These are phyloP conservation scores for Amanita brunnescens DNA, from an alignment of 768 basidiomycete species.

Conservation along the genomic window DNA sequence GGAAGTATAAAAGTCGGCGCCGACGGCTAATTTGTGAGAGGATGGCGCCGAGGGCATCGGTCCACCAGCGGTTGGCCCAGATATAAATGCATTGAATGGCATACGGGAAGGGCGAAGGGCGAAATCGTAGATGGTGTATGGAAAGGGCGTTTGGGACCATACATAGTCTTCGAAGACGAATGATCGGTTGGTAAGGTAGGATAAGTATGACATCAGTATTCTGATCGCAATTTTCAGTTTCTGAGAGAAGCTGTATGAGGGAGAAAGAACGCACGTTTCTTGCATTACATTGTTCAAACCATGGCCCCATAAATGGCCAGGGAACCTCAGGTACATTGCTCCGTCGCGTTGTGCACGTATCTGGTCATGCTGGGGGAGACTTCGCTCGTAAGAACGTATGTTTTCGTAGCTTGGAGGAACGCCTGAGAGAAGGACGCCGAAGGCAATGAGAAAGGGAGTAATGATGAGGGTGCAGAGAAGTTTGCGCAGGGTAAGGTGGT, in stretches of 20 bases:
- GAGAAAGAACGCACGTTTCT: constrained; percentile 39
- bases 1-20: constrained; percentile 37
- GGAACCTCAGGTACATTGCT: constrained; percentile 38
- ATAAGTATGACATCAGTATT: constrained; percentile 43
- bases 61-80: constrained; percentile 47
- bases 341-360: constrained; percentile 9
- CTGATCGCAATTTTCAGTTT: constrained; percentile 15
- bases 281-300: constrained; percentile 57
- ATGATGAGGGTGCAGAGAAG: background rate
- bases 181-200: constrained; percentile 38
- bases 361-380: constrained; percentile 30
- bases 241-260: background rate
- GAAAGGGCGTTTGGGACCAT: constrained; percentile 47
- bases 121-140: constrained; percentile 47
- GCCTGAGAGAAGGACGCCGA: constrained; percentile 26
- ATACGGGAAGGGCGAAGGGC: constrained; percentile 41
- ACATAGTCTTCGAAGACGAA: constrained; percentile 58
- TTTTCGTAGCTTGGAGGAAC: constrained; percentile 31
- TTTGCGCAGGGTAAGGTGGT: constrained; percentile 1
- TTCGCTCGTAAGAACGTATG: constrained; percentile 24
- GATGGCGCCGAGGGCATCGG: constrained; percentile 17
- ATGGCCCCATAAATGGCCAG: constrained; percentile 49
- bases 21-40: constrained; percentile 29
- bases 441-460: constrained; percentile 14
- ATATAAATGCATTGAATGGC: constrained; percentile 51